A percentile compares a stretch with the other conserved stretches of the same genome.
These are phyloP conservation scores for Serendipita sp. DNA, from an alignment of 768 basidiomycete genomes.

Conservation along the genomic window DNA sequence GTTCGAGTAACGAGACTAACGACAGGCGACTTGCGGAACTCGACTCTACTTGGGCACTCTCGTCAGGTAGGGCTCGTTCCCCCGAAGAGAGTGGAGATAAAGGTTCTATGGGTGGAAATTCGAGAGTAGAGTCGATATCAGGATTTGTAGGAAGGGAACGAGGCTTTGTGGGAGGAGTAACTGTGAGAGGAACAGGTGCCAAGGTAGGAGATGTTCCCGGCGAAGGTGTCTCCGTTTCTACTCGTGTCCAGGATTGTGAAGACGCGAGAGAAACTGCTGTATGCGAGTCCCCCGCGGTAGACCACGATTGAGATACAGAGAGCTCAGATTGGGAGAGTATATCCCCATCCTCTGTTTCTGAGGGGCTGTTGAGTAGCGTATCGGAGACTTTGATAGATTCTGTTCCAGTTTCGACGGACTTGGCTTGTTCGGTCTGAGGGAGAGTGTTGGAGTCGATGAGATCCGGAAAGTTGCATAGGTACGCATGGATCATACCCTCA, in stretches of 20 bases:
- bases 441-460: conserved; percentile 27
- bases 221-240: neutral
- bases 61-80: neutral
- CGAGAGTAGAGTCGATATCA: conserved; percentile 2
- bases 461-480: conserved; percentile 24
- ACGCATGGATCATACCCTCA: conserved; percentile 59
- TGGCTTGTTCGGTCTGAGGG: conserved; percentile 7
- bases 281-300: neutral
- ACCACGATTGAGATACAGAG: neutral
- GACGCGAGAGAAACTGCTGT: neutral
- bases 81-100: neutral
- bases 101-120: neutral
- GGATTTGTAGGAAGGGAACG: neutral
- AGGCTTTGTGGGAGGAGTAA: neutral
- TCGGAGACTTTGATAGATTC: neutral
- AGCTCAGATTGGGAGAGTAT: neutral
- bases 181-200: neutral
- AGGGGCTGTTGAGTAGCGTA: neutral
- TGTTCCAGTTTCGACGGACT: too few relatives aligned
- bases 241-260: neutral
- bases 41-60: too few relatives aligned
- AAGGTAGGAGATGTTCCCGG: neutral
- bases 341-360: neutral
- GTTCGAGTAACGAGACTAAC: conserved; percentile 34
- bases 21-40: conserved; percentile 18